Conservation (phyloP, 176 grass and related monocot species). For the Musa beccarii region DNA sequence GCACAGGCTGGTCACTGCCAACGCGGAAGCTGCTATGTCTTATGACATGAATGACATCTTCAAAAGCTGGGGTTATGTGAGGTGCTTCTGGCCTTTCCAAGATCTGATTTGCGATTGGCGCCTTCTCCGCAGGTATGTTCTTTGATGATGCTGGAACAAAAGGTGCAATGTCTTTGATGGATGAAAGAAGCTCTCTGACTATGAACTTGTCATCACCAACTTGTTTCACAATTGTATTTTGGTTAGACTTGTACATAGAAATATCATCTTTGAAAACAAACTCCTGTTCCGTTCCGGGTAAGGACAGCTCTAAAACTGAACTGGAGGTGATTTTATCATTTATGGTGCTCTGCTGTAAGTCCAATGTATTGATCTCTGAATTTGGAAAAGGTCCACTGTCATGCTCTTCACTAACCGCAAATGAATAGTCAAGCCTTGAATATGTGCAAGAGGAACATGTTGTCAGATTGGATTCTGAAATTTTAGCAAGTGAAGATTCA, state of each 20-base stretch:
- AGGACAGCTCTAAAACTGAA: constrained; percentile 37
- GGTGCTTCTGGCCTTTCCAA: constrained; percentile 34
- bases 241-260: constrained; percentile 12
- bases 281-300: constrained; percentile 34
- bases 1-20: constrained; percentile 34
- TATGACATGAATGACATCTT: constrained; percentile 80
- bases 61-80: constrained; percentile 46
- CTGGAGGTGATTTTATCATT: constrained; percentile 27
- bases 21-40: constrained; percentile 56
- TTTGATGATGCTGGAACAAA: constrained; percentile 32
- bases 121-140: constrained; percentile 21
- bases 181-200: constrained; percentile 79
- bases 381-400: constrained; percentile 27
- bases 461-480: constrained; percentile 41
- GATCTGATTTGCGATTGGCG: constrained; percentile 24
- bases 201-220: constrained; percentile 73
- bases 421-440: constrained; percentile 22
- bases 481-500: constrained; percentile 31
- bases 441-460: constrained; percentile 26
- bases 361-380: constrained; percentile 35
- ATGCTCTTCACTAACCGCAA: constrained; percentile 25
- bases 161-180: constrained; percentile 40
- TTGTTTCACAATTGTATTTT: constrained; percentile 26
- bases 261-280: constrained; percentile 59
- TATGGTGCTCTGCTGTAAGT: constrained; percentile 47